Evolutionary conservation across 176 grass and related monocot species (phyloP).

Genomic region (Phyllostachys edulis): DNA sequence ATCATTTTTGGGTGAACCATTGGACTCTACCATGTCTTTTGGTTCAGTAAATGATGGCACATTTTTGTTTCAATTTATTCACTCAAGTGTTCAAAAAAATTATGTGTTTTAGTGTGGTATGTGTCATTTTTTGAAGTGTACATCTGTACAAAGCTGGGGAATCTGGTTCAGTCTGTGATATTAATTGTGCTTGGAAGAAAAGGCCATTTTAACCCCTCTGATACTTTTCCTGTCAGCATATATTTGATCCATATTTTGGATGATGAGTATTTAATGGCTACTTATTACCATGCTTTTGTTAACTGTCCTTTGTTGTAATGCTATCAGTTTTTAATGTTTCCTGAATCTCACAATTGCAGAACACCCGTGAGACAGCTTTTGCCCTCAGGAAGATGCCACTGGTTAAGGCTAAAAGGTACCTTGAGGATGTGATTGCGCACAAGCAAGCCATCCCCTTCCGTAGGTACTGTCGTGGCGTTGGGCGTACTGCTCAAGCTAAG

Average conservation of each 20-base stretch:
- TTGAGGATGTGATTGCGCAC: constrained; percentile 91
- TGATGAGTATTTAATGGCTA: neutral
- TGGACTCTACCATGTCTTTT: constrained; percentile 47
- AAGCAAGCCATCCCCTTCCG: constrained; percentile 96
- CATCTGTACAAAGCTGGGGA: neutral
- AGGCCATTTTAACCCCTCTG: no score
- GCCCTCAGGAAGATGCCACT: constrained; percentile 64
- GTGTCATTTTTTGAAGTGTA: neutral
- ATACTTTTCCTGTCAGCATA: neutral
- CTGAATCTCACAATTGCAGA: constrained; percentile 25
- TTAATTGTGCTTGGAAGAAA: no score
- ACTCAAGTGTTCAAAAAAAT: neutral
- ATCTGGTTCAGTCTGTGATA: neutral
- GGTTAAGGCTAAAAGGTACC: constrained; percentile 82
- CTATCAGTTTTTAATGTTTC: neutral
- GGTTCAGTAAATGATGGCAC: constrained; percentile 83
- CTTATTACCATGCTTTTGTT: neutral
- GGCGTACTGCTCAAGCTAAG: constrained; percentile 84
- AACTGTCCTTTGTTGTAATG: neutral
- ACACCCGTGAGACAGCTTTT: constrained; percentile 87
- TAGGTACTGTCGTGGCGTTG: constrained; percentile 79
- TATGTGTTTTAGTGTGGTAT: neutral
- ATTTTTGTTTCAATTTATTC: constrained; percentile 14
- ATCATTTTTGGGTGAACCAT: constrained; percentile 61
- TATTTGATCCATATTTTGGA: neutral